Conservation (phyloP, 352 stramenopile genomes). For the Phytophthora hibernalis region DNA sequence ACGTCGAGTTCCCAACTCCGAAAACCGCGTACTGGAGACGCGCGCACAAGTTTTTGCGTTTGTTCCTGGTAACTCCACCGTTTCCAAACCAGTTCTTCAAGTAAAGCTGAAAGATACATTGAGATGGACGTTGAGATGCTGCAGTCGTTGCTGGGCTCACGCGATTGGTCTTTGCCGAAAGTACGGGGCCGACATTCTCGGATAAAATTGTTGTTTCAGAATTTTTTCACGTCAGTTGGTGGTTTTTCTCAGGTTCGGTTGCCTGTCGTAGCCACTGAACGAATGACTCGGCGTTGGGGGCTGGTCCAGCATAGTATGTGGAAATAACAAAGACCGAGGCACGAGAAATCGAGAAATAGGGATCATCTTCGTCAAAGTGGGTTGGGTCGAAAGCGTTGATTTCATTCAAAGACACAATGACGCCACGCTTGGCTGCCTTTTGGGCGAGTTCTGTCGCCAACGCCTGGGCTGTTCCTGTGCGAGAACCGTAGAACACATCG, state of each 20-base stretch:
- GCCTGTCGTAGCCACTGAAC: constrained; percentile 11
- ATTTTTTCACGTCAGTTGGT: background rate
- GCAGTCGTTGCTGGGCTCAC: background rate
- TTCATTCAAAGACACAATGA: constrained; percentile 5
- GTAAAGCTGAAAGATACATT: constrained; percentile 3
- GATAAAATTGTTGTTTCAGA: no score
- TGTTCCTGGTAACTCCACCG: background rate
- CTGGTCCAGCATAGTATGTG: constrained; percentile 92
- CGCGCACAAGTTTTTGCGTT: constrained; percentile 30
- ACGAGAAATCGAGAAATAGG: constrained; percentile 15
- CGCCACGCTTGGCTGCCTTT: constrained; percentile 55
- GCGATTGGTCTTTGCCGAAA: background rate
- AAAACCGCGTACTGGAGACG: constrained; percentile 93
- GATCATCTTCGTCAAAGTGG: constrained; percentile 17
- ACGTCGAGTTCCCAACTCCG: constrained; percentile 95
- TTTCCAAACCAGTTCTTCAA: constrained; percentile 1
- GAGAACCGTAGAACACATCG: constrained; percentile 89
- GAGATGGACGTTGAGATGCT: background rate
- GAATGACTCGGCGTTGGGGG: constrained; percentile 47
- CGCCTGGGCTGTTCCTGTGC: constrained; percentile 91
- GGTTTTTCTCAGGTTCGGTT: constrained; percentile 3
- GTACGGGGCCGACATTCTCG: background rate
- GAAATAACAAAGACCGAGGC: constrained; percentile 87
- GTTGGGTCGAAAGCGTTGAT: constrained; percentile 51
- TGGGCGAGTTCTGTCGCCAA: constrained; percentile 79